Base-by-base conservation (phyloP, 1,284 basidiomycete genomes). In the Puccinia triticina region DNA sequence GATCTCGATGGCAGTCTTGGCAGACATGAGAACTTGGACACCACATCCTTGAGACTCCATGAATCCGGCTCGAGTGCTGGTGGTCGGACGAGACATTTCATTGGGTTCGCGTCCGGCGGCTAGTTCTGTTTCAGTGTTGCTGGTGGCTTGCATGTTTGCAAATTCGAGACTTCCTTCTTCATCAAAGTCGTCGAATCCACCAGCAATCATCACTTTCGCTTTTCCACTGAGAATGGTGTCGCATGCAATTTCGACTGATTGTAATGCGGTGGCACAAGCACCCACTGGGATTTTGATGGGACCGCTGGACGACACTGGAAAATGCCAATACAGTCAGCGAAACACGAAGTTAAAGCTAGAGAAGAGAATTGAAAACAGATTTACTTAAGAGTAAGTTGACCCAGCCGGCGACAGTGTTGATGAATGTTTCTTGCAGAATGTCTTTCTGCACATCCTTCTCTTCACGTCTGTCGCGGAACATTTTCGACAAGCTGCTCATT, bases 131-230 rank as follows among this genome's bases (percentile, higher is more conserved):
- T 96, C 94, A 7, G 95, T 93, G 86, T 96, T 98, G 88, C 93
- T 95, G 10, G 97, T 99, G 8, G 97, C 97, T 89, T 98, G 97
- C 97, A 99, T 99, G 90, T 98, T 98, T 82, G 95, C 96, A 88
- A 88, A 88, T 78, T 86, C 85, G 83, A 84, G 85, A 61, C 84
- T 86, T 57, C 86, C 86, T 69, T 82, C 96, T 88, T 99, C 97
- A 85, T 93, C 93, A 87, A 98, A 91, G 88, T 99, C 97, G 86
- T 99, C 97, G 89, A 95, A 98, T 83, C 96, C 97, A 88, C 97
- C 97, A 64, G 96, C 93, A 84, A 99, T 92, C 97, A 99, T 99
- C 87, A 99, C 92, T 89, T 98, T 98, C 73, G 96, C 96, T 88
- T 99, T 99, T 85, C 96, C 94, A 4, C 93, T 93, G 61, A 96